A percentile compares a stretch with the other conserved stretches of the same genome.
Evolutionary conservation across 2,329 filamentous ascomycete genomes (phyloP).

Genomic region (Penicillium digitatum): DNA sequence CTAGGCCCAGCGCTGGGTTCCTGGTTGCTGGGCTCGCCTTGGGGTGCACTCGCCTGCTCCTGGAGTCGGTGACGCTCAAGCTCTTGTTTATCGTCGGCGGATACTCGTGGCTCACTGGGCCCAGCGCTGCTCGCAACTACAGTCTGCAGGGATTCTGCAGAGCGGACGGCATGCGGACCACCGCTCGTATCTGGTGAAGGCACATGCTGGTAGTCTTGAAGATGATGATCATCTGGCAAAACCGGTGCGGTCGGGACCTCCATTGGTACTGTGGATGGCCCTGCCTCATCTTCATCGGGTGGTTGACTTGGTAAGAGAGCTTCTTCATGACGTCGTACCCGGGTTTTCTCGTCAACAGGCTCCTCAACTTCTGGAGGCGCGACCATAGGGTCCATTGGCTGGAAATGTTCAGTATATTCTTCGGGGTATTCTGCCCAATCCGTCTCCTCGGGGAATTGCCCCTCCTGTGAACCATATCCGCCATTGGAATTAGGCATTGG

Average conservation of each 20-base stretch:
- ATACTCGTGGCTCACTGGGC: constrained; percentile 34
- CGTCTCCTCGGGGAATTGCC: constrained; percentile 15
- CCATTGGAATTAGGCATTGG: constrained; percentile 16
- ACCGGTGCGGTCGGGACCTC: constrained; percentile 45
- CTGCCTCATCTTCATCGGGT: constrained; percentile 47
- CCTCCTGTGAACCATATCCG: constrained; percentile 21
- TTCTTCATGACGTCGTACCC: constrained; percentile 70
- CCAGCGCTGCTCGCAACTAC: constrained; percentile 34
- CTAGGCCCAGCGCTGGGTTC: constrained; percentile 42
- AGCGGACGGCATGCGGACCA: constrained; percentile 25
- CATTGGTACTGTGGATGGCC: constrained; percentile 43
- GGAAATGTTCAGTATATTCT: constrained; percentile 24
- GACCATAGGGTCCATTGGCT: constrained; percentile 23
- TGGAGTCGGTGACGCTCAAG: constrained; percentile 64
- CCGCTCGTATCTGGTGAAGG: constrained; percentile 21
- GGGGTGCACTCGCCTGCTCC: constrained; percentile 60
- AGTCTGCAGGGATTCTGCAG: constrained; percentile 32
- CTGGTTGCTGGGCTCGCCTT: constrained; percentile 20
- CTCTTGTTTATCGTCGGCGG: constrained; percentile 72
- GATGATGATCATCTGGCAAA: constrained; percentile 49
- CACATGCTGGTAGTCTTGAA: constrained; percentile 46
- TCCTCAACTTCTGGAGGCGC: constrained; percentile 55
- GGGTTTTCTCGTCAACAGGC: constrained; percentile 74
- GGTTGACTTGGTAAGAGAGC: constrained; percentile 78
- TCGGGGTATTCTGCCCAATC: constrained; percentile 31